Percentiles rank a stretch among this genome's conserved stretches.
These are phyloP conservation scores for Fraxinus velutina DNA, from an alignment of 305 asterid genomes.

Conservation along the genomic window DNA sequence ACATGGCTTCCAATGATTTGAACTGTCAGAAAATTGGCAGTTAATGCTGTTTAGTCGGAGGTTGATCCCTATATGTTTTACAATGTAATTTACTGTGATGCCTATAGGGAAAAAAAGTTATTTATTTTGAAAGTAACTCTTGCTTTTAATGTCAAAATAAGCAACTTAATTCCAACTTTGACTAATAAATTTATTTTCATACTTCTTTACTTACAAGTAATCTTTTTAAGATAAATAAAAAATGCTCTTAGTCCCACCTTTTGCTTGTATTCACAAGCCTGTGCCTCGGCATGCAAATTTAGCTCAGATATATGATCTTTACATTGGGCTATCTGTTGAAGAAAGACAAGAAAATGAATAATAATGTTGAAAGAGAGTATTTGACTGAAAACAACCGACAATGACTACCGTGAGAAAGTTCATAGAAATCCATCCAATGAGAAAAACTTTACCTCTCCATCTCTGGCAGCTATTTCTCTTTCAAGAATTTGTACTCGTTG, in stretches of 20 bases:
- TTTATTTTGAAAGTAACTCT: neutral
- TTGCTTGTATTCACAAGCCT: slow-evolving; percentile 89
- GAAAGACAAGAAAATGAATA: slow-evolving; percentile 18
- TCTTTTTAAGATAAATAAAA: neutral
- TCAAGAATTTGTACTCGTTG: slow-evolving; percentile 71
- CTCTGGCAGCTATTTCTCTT: slow-evolving; percentile 74
- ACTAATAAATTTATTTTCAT: neutral
- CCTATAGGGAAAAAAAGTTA: neutral
- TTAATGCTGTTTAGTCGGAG: slow-evolving; percentile 12
- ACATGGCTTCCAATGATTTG: slow-evolving; percentile 85
- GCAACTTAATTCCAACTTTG: neutral
- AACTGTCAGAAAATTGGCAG: slow-evolving; percentile 51
- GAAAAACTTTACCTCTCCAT: slow-evolving; percentile 56
- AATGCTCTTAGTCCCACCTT: slow-evolving; percentile 45
- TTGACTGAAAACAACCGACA: neutral
- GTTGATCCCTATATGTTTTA: neutral
- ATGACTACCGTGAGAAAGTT: slow-evolving; percentile 1
- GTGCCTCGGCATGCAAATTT: slow-evolving; percentile 93
- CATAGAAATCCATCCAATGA: neutral
- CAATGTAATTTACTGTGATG: neutral
- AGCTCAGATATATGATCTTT: slow-evolving; percentile 83
- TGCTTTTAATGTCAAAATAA: neutral
- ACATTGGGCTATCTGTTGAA: slow-evolving; percentile 69
- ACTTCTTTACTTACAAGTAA: neutral
- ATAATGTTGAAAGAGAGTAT: neutral